These are phyloP conservation scores for Pseudocercospora fijiensis DNA, from an alignment of 2,329 filamentous ascomycete genomes.

Conservation along the genomic window DNA sequence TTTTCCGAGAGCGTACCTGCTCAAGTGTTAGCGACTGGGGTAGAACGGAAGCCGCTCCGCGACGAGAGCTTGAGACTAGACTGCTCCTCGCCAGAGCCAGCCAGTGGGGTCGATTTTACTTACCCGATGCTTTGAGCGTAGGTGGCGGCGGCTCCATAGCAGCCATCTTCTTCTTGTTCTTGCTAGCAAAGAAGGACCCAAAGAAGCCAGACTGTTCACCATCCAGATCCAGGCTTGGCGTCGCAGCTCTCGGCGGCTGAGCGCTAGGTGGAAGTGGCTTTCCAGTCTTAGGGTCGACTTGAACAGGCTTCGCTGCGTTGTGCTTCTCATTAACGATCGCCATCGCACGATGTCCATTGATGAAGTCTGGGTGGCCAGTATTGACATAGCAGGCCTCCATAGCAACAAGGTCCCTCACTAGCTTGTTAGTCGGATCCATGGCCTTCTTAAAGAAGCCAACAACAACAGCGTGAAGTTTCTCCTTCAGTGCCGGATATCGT, in stretches of 20 bases:
- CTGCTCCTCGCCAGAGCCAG: neutral
- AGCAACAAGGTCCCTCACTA: slow-evolving; percentile 84
- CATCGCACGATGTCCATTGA: slow-evolving; percentile 97
- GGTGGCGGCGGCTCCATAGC: slow-evolving; percentile 96
- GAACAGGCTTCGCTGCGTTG: slow-evolving; percentile 76
- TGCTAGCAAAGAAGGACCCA: slow-evolving; percentile 95
- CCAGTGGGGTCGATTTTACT: neutral
- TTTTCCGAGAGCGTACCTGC: slow-evolving; percentile 91
- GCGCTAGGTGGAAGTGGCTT: slow-evolving; percentile 73
- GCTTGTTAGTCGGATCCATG: slow-evolving; percentile 97
- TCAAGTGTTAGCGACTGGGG: neutral
- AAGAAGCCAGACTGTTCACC: slow-evolving; percentile 72
- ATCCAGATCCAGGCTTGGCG: slow-evolving; percentile 66
- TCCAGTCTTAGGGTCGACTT: slow-evolving; percentile 97
- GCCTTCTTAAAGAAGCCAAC: slow-evolving; percentile 96
- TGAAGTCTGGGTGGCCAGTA: slow-evolving; percentile 95
- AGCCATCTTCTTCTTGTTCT: slow-evolving; percentile 99
- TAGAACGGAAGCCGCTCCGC: too few species aligned
- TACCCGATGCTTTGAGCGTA: slow-evolving; percentile 76
- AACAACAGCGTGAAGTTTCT: slow-evolving; percentile 92
- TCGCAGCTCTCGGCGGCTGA: slow-evolving; percentile 68
- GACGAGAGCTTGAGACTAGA: neutral
- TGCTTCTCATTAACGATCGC: slow-evolving; percentile 95
- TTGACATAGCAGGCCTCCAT: slow-evolving; percentile 99
- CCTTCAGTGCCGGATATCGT: slow-evolving; percentile 89